phyloP scores from a whole-genome alignment of 2,329 filamentous ascomycete species.

The Colletotrichum tropicale region DNA sequence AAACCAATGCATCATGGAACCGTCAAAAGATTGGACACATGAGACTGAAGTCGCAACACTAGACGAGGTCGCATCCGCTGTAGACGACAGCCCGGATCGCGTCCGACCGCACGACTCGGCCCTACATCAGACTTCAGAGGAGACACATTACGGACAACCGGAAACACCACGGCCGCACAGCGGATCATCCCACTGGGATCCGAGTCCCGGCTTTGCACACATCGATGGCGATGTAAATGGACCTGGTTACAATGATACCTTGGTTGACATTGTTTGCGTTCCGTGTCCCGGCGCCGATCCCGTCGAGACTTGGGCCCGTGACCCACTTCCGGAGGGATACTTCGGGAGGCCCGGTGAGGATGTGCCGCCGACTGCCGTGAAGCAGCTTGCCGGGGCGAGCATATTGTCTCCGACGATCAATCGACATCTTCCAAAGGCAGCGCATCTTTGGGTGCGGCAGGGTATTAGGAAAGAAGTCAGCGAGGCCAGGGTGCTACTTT shows the following conservation, averaged over 20 bases:
- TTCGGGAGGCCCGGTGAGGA: constrained; percentile 39
- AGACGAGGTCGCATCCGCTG: neutral
- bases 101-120: neutral
- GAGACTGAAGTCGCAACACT: constrained; percentile 3
- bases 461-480: constrained; percentile 53
- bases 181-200: constrained; percentile 26
- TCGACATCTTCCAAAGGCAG: constrained; percentile 28
- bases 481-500: constrained; percentile 55
- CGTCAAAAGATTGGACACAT: neutral
- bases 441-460: constrained; percentile 57
- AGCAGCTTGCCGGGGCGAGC: constrained; percentile 30
- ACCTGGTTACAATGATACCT: constrained; percentile 54
- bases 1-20: neutral
- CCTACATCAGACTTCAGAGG: neutral
- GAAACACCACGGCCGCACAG: neutral
- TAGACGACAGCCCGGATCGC: neutral
- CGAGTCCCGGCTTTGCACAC: constrained; percentile 43
- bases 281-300: constrained; percentile 59
- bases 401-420: constrained; percentile 8
- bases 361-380: constrained; percentile 24
- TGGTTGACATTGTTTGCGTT: constrained; percentile 57
- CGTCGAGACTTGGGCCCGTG: constrained; percentile 57
- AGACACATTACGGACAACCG: neutral
- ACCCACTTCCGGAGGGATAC: constrained; percentile 51
- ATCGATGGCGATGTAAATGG: constrained; percentile 48